These are phyloP conservation scores for Aspergillus ochraceoroseus DNA, from an alignment of 2,329 filamentous ascomycete species.

Conservation along the genomic window DNA sequence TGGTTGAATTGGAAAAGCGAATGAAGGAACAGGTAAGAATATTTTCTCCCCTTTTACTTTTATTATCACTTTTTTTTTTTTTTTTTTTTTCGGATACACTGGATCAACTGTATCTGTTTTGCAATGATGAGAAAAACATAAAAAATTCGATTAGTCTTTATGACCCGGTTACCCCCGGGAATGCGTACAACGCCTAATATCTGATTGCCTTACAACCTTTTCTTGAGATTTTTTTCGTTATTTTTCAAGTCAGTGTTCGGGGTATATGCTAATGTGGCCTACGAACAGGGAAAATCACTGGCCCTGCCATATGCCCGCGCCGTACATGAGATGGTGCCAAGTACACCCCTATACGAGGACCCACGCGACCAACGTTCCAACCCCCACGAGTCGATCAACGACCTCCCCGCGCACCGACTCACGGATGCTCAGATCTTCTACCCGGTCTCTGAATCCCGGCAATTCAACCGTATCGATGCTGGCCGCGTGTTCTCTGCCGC, in stretches of 20 bases:
- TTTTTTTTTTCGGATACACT: slow-evolving; percentile 6
- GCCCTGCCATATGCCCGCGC: slow-evolving; percentile 72
- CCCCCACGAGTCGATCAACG: slow-evolving; percentile 59
- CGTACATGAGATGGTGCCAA: slow-evolving; percentile 73
- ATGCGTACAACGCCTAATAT: slow-evolving; percentile 57
- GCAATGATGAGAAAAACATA: slow-evolving; percentile 63
- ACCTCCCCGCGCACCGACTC: slow-evolving; percentile 56
- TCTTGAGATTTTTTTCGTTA: too few species aligned
- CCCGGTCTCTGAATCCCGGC: slow-evolving; percentile 59
- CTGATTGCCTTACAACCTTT: too few species aligned
- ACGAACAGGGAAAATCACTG: slow-evolving; percentile 60
- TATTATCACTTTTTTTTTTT: slow-evolving; percentile 8
- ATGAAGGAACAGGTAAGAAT: slow-evolving; percentile 68
- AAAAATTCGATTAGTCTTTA: slow-evolving; percentile 99
- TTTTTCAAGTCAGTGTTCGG: not conserved
- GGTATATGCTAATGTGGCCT: not conserved
- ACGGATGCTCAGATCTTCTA: slow-evolving; percentile 56
- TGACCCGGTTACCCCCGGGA: slow-evolving; percentile 60
- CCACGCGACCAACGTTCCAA: slow-evolving; percentile 35
- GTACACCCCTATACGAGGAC: slow-evolving; percentile 48
- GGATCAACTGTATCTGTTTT: slow-evolving; percentile 6
- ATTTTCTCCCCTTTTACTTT: slow-evolving; percentile 3
- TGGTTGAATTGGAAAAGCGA: slow-evolving; percentile 80
- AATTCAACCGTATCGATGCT: slow-evolving; percentile 62
- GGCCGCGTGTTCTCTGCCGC: slow-evolving; percentile 55